Conservation (phyloP, 2,329 filamentous ascomycete genomes). For the Stachybotrys chartarum region DNA sequence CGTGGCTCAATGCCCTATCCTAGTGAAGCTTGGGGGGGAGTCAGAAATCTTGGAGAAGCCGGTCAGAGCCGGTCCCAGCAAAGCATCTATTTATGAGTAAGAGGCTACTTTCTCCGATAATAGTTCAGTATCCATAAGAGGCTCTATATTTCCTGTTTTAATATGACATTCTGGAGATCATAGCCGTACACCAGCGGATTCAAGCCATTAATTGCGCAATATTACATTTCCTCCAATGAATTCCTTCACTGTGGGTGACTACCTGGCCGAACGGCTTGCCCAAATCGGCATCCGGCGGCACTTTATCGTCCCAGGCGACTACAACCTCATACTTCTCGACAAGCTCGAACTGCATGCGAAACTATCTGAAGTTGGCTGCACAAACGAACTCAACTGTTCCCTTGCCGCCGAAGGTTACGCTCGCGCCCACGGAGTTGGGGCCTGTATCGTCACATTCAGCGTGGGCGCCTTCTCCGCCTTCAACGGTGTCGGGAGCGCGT, state of each 20-base stretch:
- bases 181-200: background rate
- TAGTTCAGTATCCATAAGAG: background rate
- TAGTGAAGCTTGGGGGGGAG: background rate
- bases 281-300: constrained; percentile 1
- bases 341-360: background rate
- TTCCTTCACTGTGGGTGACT: constrained; percentile 1
- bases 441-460: constrained; percentile 8
- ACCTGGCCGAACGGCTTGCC: constrained; percentile 2
- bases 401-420: constrained; percentile 5
- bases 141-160: background rate
- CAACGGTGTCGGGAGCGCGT: constrained; percentile 6
- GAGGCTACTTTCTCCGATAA: background rate
- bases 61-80: background rate
- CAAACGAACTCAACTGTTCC: constrained; percentile 5
- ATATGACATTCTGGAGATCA: background rate
- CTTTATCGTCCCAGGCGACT: background rate
- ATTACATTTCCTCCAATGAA: background rate
- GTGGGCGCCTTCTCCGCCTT: constrained; percentile 8
- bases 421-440: constrained; percentile 2
- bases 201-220: background rate
- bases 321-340: background rate
- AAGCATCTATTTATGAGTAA: background rate
- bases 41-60: background rate
- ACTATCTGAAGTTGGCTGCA: constrained; percentile 1
- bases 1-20: background rate